These are phyloP conservation scores for Podila verticillata DNA, from an alignment of 192 early-diverging fungal species.

Conservation along the genomic window DNA sequence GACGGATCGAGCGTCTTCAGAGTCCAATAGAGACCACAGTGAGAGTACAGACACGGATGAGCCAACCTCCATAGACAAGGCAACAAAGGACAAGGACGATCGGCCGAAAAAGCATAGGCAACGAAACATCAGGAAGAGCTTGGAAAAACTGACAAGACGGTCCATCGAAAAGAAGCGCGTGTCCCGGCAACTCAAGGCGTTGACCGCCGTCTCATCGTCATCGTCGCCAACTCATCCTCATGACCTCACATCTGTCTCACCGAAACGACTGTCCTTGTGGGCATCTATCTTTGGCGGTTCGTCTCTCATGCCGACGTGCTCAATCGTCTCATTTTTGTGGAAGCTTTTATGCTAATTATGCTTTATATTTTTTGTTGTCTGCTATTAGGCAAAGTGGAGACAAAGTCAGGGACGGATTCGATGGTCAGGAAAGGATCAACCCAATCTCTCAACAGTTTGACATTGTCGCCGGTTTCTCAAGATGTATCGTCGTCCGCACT, in stretches of 20 bases:
- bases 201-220: conserved; percentile 12
- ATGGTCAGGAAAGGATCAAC: conserved; percentile 32
- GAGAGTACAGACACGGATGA: conserved; percentile 19
- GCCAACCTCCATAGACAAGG: not conserved
- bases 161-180: conserved; percentile 31
- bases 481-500: not conserved
- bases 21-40: not conserved
- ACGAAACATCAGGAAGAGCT: conserved; percentile 37
- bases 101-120: conserved; percentile 3
- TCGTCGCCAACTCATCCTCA: not conserved
- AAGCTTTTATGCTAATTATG: not conserved
- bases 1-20: not conserved
- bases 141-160: conserved; percentile 30
- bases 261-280: conserved; percentile 44
- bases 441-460: conserved; percentile 12
- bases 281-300: conserved; percentile 44
- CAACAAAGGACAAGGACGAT: conserved; percentile 8
- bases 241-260: conserved; percentile 5
- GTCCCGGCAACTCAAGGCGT: conserved; percentile 35
- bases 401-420: conserved; percentile 11
- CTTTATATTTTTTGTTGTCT: not conserved
- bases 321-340: too few species aligned
- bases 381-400: conserved; percentile 14
- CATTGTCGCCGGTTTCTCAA: not conserved
- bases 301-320: not conserved